A percentile compares a stretch with the other conserved stretches of the same genome.
phyloP scores from a whole-genome alignment of 176 grass and related monocot genomes.

The Avena insularis region DNA sequence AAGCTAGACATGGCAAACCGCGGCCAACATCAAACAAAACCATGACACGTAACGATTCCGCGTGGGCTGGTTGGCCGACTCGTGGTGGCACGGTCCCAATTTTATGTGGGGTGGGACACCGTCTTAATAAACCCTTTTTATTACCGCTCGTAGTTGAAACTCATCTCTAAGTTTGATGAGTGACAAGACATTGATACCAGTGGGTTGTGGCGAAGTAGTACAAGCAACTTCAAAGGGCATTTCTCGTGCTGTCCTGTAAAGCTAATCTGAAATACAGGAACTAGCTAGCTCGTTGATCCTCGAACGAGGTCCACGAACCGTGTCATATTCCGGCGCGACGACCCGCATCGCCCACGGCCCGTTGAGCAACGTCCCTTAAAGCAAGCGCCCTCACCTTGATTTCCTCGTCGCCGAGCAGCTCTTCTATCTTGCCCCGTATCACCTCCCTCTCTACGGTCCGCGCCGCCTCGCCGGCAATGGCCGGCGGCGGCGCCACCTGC shows the following conservation, averaged over 20 bases:
- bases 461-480: not conserved
- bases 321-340: slow-evolving; percentile 36
- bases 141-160: too few species aligned
- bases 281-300: slow-evolving; percentile 8
- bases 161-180: too few species aligned
- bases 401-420: slow-evolving; percentile 38
- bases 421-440: slow-evolving; percentile 53
- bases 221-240: not conserved
- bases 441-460: slow-evolving; percentile 43
- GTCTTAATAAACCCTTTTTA: too few species aligned
- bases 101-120: too few species aligned
- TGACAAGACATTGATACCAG: too few species aligned
- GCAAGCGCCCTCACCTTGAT: slow-evolving; percentile 33
- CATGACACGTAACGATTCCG: too few species aligned
- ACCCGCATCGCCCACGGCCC: slow-evolving; percentile 13
- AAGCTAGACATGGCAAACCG: too few species aligned
- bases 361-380: slow-evolving; percentile 30
- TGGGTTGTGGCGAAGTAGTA: too few species aligned
- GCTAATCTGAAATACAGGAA: not conserved
- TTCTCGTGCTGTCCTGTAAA: not conserved
- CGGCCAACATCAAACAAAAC: too few species aligned
- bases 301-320: slow-evolving; percentile 29
- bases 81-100: too few species aligned
- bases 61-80: too few species aligned
- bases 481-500: slow-evolving; percentile 32